These are phyloP conservation scores for Kuraishia floccosa DNA, from an alignment of 805 yeast genomes.

Conservation along the genomic window DNA sequence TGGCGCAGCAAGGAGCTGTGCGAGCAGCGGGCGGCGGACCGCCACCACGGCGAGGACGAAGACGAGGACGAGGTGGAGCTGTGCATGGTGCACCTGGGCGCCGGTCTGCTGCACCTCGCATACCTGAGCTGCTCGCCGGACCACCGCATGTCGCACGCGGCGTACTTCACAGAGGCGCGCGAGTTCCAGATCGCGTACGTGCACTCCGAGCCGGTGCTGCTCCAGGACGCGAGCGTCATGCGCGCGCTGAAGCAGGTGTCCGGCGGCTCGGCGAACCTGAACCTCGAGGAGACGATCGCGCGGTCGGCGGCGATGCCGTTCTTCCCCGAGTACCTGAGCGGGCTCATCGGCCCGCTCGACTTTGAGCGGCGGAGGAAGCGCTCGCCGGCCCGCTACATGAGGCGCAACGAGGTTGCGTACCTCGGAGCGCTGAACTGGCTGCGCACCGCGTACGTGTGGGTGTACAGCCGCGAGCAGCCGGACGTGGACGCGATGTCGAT, in stretches of 20 bases:
- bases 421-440: too few relatives aligned
- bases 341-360: slow-evolving; percentile 6
- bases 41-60: slow-evolving; percentile 8
- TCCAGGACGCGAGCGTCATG: background rate
- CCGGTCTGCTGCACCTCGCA: slow-evolving; percentile 1
- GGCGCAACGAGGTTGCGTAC: background rate
- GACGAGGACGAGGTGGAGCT: slow-evolving; percentile 3
- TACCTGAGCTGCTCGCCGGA: slow-evolving; percentile 6
- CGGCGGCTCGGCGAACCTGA: too few relatives aligned
- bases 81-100: background rate
- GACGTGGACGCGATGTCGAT: too few relatives aligned
- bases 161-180: slow-evolving; percentile 9
- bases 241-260: background rate
- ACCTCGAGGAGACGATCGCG: too few relatives aligned
- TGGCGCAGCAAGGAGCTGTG: slow-evolving; percentile 9
- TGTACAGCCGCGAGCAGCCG: too few relatives aligned
- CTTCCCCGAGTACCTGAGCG: slow-evolving; percentile 13
- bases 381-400: background rate
- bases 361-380: slow-evolving; percentile 2
- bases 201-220: background rate
- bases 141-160: slow-evolving; percentile 7
- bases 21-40: too few relatives aligned
- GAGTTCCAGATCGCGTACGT: slow-evolving; percentile 1
- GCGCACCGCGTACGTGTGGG: too few relatives aligned
- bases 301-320: too few relatives aligned